Evolutionary conservation across 345 rosid genomes (phyloP).

Genomic region (Murraya paniculata): DNA sequence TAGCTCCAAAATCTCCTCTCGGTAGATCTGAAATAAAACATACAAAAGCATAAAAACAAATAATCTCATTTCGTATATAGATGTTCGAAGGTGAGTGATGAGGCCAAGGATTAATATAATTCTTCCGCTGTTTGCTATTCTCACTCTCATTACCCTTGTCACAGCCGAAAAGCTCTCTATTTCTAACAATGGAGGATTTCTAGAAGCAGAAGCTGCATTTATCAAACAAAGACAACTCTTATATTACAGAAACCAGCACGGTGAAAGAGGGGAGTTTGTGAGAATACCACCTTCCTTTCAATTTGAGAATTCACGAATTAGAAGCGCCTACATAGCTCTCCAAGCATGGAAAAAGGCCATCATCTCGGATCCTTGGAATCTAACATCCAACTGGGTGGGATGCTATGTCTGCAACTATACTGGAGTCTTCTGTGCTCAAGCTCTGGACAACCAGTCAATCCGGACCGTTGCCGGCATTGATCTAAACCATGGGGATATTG

Average conservation of each 20-base stretch:
- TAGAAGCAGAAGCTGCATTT: background rate
- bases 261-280: slow-evolving; percentile 23
- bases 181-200: slow-evolving; percentile 11
- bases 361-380: slow-evolving; percentile 60
- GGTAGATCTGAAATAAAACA: background rate
- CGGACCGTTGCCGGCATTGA: slow-evolving; percentile 74
- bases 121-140: slow-evolving; percentile 16
- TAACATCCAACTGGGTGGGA: slow-evolving; percentile 66
- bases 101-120: slow-evolving; percentile 24
- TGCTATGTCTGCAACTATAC: slow-evolving; percentile 74
- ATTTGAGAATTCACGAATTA: slow-evolving; percentile 58
- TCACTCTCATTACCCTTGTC: slow-evolving; percentile 22
- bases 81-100: slow-evolving; percentile 32
- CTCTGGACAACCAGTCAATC: slow-evolving; percentile 47
- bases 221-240: slow-evolving; percentile 27
- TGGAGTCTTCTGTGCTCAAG: slow-evolving; percentile 59
- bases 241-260: slow-evolving; percentile 17
- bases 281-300: slow-evolving; percentile 35
- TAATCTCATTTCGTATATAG: background rate
- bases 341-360: slow-evolving; percentile 80
- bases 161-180: slow-evolving; percentile 2
- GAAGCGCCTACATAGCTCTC: slow-evolving; percentile 66
- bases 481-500: slow-evolving; percentile 72
- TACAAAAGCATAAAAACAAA: background rate
- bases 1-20: background rate